phyloP scores from a whole-genome alignment of 805 yeast species.

The Schwanniomyces vanrijiae region DNA sequence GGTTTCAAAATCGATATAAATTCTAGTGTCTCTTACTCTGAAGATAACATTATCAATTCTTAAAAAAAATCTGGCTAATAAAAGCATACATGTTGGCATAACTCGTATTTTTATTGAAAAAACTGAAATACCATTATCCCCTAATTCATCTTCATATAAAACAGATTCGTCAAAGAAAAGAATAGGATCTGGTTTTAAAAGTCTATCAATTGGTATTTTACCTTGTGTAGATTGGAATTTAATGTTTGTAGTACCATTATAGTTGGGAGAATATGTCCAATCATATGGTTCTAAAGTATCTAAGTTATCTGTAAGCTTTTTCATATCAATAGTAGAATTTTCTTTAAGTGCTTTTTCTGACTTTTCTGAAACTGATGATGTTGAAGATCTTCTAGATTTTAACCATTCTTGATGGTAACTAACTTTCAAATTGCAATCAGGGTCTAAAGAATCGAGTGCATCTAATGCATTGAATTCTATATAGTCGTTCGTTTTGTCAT shows the following conservation, averaged over 20 bases:
- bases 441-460: constrained; percentile 50
- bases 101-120: constrained; percentile 80
- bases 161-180: constrained; percentile 86
- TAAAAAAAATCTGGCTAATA: constrained; percentile 75
- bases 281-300: constrained; percentile 82
- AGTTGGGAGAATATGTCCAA: constrained; percentile 91
- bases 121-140: constrained; percentile 90
- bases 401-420: constrained; percentile 88
- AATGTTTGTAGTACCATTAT: constrained; percentile 57
- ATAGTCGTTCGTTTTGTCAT: constrained; percentile 37
- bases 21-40: constrained; percentile 79
- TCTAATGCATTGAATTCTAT: constrained; percentile 75
- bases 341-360: constrained; percentile 26
- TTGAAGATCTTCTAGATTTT: constrained; percentile 30
- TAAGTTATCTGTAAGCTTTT: constrained; percentile 42
- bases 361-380: constrained; percentile 17
- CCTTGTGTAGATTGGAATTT: constrained; percentile 19
- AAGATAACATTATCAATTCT: constrained; percentile 89
- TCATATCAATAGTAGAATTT: constrained; percentile 25
- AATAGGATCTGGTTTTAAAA: constrained; percentile 79
- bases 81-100: constrained; percentile 75
- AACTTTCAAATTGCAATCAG: constrained; percentile 49
- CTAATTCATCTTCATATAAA: constrained; percentile 91
- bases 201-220: constrained; percentile 66
- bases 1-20: constrained; percentile 74